Evolutionary conservation across 306 rosid species (phyloP), one percentile per base, ranked within the genome.

Genomic region (Casuarina glauca): DNA sequence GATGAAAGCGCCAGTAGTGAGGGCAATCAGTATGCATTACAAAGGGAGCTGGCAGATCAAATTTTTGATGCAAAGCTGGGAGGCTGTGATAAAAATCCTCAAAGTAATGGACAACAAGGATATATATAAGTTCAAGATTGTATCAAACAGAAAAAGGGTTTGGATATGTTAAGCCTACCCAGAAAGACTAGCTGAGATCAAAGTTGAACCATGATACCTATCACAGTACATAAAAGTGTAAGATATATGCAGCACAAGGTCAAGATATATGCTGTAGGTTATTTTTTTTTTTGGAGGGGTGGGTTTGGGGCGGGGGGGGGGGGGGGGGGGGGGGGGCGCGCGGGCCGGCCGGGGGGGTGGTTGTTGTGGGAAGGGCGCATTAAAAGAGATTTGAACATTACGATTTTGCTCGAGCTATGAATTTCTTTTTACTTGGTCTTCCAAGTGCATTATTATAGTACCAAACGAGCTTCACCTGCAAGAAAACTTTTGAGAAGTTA

Each of bases 381-480:
- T 19, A 78, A 52, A 81, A 71, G 76, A 83, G 85, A 55, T 74
- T 70, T 72, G 80, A 71, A 61, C 51, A 9, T 26, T 95, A 95
- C 98, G 97, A 82, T 90, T 93, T 95, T 41, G 76, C 36, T 72
- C 98, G 96, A 75, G 97, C 97, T 64, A 95, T 95, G 84, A 95
- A 87, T 82, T 95, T 95, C 87, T 95, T 95, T 77, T 95, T 95
- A 70, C 89, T 54, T 58, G 99, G 96, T 78, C 94, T 87, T 83
- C 98, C 98, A 82, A 91, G 98, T 26, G 99, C 96, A 76, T 95
- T 95, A 86, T 88, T 87, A 85, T 95, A 95, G 81, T 95, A 95
- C 99, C 99, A 95, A 42, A 91, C 97, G 84, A 95, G 87, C 85
- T 95, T 95, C 80, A 95, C 99, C 97, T 95, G 84, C 81, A 86